Evolutionary conservation across 495 filamentous ascomycete genomes (phyloP).

Genomic region (Collariella sp.): DNA sequence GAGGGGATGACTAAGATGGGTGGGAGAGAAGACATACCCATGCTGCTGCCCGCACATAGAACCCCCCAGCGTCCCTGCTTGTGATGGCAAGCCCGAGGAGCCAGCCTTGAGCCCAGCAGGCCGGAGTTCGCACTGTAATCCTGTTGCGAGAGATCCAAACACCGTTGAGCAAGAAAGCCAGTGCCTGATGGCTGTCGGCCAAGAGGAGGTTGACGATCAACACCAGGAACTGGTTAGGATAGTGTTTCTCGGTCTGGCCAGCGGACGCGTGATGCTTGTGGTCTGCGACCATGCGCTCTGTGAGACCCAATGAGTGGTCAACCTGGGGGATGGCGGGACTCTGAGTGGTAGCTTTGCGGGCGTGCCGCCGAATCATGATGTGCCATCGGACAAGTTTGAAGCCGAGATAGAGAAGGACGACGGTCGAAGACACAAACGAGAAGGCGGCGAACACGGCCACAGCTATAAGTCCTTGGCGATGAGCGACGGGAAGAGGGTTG

Average conservation of each 20-base stretch:
- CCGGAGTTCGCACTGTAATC: constrained; percentile 46
- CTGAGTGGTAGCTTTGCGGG: background rate
- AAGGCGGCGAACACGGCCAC: constrained; percentile 45
- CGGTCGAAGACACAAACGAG: constrained; percentile 44
- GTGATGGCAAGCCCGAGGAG: constrained; percentile 50
- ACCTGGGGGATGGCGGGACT: background rate
- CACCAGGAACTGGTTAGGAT: constrained; percentile 61
- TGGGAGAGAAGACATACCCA: constrained; percentile 43
- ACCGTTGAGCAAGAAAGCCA: constrained; percentile 58
- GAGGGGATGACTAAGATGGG: constrained; percentile 5
- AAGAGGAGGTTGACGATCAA: constrained; percentile 66
- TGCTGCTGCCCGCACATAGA: constrained; percentile 52
- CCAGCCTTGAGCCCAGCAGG: constrained; percentile 64
- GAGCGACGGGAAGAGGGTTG: constrained; percentile 38
- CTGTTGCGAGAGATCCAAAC: constrained; percentile 49
- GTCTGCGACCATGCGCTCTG: constrained; percentile 4
- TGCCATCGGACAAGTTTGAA: constrained; percentile 47
- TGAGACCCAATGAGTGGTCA: constrained; percentile 19
- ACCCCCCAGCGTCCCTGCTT: constrained; percentile 36
- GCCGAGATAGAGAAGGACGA: constrained; percentile 45
- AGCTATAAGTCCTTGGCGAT: constrained; percentile 41
- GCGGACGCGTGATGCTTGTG: background rate
- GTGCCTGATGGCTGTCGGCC: constrained; percentile 63
- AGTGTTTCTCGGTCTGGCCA: constrained; percentile 8
- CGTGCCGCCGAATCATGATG: constrained; percentile 11